Conservation (phyloP, 139 green algal genomes). For the Eudorina sp. region DNA sequence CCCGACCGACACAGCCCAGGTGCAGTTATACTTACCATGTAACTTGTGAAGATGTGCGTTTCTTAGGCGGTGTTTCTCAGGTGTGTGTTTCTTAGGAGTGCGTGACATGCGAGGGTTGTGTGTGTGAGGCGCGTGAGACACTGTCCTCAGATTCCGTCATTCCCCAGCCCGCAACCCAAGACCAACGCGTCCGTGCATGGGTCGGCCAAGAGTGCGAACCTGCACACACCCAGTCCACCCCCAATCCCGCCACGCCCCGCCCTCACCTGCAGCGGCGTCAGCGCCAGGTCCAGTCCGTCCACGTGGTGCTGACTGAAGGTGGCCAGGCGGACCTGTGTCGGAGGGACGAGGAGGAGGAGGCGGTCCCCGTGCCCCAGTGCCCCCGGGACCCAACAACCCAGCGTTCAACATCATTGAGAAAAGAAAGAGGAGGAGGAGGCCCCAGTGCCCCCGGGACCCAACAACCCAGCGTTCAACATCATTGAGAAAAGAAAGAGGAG, state of each 20-base stretch:
- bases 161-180: no score
- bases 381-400: background rate
- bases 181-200: no score
- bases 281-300: slow-evolving; percentile 93
- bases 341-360: background rate
- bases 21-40: no score
- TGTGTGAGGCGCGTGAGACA: no score
- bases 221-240: no score
- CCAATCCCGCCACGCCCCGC: background rate
- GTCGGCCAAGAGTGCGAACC: no score
- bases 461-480: background rate
- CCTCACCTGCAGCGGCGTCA: slow-evolving; percentile 73
- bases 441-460: background rate
- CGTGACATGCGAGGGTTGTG: no score
- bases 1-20: no score
- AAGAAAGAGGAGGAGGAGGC: background rate
- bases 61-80: no score
- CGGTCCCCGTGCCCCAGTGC: background rate
- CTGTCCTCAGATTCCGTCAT: no score
- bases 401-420: background rate
- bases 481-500: background rate
- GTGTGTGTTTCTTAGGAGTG: no score
- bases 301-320: slow-evolving; percentile 98
- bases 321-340: slow-evolving; percentile 82
- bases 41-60: no score